Evolutionary conservation across 2,329 filamentous ascomycete species (phyloP).

Genomic region (Fusarium pilosicola): DNA sequence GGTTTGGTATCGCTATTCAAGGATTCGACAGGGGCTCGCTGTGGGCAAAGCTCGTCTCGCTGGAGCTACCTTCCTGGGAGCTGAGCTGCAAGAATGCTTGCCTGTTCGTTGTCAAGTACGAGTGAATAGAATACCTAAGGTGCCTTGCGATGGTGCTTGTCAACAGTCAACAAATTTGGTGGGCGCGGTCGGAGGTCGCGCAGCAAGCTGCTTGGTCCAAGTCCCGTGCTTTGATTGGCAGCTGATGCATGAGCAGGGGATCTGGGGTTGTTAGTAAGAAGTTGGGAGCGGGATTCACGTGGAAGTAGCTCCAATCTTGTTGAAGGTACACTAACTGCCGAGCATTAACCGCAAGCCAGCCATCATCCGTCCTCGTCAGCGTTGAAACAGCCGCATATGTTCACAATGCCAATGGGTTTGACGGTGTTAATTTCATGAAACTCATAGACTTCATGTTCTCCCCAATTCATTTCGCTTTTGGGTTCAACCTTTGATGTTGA

Average conservation of each 20-base stretch:
- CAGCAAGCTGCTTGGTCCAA: slow-evolving; percentile 31
- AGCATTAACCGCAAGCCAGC: slow-evolving; percentile 38
- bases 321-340: slow-evolving; percentile 12
- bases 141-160: slow-evolving; percentile 38
- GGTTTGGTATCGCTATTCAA: slow-evolving; percentile 17
- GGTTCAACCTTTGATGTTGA: not conserved
- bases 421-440: not conserved
- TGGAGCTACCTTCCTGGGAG: slow-evolving; percentile 21
- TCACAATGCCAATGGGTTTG: not conserved
- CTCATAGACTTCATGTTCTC: not conserved
- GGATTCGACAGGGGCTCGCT: slow-evolving; percentile 4
- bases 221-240: slow-evolving; percentile 45
- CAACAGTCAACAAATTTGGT: slow-evolving; percentile 48
- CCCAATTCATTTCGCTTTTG: not conserved
- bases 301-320: slow-evolving; percentile 20
- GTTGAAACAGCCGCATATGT: not conserved
- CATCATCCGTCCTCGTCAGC: not conserved
- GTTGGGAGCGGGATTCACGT: slow-evolving; percentile 39
- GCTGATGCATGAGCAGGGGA: slow-evolving; percentile 42
- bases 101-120: slow-evolving; percentile 32
- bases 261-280: slow-evolving; percentile 17
- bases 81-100: slow-evolving; percentile 16
- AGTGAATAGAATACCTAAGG: not conserved
- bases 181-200: slow-evolving; percentile 37
- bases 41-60: slow-evolving; percentile 1